Conservation (phyloP, 345 rosid genomes). For the Ceriops decandra region DNA sequence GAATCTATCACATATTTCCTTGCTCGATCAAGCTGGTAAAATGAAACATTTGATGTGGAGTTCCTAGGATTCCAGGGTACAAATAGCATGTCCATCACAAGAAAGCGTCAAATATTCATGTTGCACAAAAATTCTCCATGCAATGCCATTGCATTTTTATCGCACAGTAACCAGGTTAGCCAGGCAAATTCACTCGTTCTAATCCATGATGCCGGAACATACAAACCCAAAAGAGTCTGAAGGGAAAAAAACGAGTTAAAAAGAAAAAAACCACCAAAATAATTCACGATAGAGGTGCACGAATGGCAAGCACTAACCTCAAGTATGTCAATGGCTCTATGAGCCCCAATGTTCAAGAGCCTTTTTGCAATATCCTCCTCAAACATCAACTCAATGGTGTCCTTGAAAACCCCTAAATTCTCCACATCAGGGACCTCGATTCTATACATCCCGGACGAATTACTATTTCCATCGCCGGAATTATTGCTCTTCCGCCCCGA, state of each 20-base stretch:
- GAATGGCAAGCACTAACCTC: constrained; percentile 50
- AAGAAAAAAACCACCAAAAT: background rate
- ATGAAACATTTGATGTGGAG: no score
- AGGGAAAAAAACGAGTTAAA: background rate
- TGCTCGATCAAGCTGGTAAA: no score
- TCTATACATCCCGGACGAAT: constrained; percentile 38
- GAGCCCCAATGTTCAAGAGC: constrained; percentile 66
- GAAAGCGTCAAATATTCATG: no score
- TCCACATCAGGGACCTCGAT: constrained; percentile 79
- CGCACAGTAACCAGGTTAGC: no score
- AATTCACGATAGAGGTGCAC: background rate
- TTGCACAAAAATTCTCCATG: no score
- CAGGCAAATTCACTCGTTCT: no score
- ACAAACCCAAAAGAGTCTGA: background rate
- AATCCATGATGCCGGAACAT: background rate
- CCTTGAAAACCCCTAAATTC: constrained; percentile 70
- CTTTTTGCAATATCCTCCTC: constrained; percentile 54
- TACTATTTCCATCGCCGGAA: background rate
- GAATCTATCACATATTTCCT: no score
- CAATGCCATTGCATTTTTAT: no score
- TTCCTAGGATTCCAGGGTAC: no score
- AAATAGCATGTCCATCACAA: no score
- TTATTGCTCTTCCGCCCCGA: constrained; percentile 24
- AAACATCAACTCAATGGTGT: constrained; percentile 83
- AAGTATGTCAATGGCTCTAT: constrained; percentile 66